phyloP scores from a whole-genome alignment of 2,329 filamentous ascomycete species.

The Fusarium floridanum region DNA sequence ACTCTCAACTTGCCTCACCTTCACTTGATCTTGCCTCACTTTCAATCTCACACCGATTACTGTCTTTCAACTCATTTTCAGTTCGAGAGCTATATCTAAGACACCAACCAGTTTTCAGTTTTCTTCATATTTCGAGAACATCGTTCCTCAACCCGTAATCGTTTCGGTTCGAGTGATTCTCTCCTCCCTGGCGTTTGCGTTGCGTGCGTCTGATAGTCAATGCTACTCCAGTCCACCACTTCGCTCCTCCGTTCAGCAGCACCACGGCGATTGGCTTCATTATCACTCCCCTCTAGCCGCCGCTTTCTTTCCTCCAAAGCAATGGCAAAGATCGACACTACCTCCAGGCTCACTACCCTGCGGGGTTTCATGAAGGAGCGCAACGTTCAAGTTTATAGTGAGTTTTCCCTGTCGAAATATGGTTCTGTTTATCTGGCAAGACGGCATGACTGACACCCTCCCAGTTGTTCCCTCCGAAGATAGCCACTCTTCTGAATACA shows the following conservation, averaged over 20 bases:
- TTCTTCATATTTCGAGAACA: not conserved
- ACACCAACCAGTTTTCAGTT: not conserved
- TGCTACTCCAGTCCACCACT: slow-evolving; percentile 42
- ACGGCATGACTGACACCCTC: slow-evolving; percentile 25
- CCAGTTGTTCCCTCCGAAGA: slow-evolving; percentile 96
- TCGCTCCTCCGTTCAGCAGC: slow-evolving; percentile 38
- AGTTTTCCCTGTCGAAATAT: slow-evolving; percentile 42
- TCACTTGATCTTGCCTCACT: not conserved
- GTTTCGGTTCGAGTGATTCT: slow-evolving; percentile 16
- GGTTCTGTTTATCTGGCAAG: not conserved
- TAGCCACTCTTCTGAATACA: slow-evolving; percentile 97
- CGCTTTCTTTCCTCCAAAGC: slow-evolving; percentile 38
- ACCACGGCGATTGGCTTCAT: slow-evolving; percentile 29
- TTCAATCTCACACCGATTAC: not conserved
- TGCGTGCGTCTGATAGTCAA: slow-evolving; percentile 39
- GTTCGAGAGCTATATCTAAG: not conserved
- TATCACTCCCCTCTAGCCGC: slow-evolving; percentile 22
- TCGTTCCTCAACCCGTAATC: not conserved
- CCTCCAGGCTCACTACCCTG: slow-evolving; percentile 79
- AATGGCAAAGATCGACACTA: slow-evolving; percentile 75
- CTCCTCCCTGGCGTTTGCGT: slow-evolving; percentile 22
- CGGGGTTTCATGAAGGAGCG: slow-evolving; percentile 88
- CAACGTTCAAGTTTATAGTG: slow-evolving; percentile 94
- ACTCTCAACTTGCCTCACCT: not conserved
- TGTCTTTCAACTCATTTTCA: not conserved